phyloP scores from a whole-genome alignment of 2,329 filamentous ascomycete species.

The Venturia asperata region DNA sequence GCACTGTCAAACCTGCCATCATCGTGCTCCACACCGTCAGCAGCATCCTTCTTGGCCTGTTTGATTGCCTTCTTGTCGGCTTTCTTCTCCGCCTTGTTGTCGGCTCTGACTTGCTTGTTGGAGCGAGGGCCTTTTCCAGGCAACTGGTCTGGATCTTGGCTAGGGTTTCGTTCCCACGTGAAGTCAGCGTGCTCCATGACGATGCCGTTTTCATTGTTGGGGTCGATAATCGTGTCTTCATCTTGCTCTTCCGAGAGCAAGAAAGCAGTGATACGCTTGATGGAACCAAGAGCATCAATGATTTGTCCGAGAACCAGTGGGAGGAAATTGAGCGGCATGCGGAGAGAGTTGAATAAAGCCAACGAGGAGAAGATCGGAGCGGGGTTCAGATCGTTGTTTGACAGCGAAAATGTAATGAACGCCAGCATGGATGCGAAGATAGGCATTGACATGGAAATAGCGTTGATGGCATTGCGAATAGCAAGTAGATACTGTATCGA shows the following conservation, averaged over 20 bases:
- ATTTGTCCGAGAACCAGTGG: slow-evolving; percentile 83
- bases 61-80: slow-evolving; percentile 36
- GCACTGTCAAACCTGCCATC: slow-evolving; percentile 42
- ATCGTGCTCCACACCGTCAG: slow-evolving; percentile 25
- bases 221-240: slow-evolving; percentile 58
- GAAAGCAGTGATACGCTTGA: slow-evolving; percentile 82
- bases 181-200: slow-evolving; percentile 68
- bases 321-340: slow-evolving; percentile 82
- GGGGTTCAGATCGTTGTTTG: slow-evolving; percentile 60
- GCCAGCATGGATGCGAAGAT: slow-evolving; percentile 93
- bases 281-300: slow-evolving; percentile 79
- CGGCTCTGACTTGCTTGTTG: slow-evolving; percentile 31
- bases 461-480: slow-evolving; percentile 78
- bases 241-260: slow-evolving; percentile 76
- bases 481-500: slow-evolving; percentile 78
- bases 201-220: slow-evolving; percentile 50
- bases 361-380: slow-evolving; percentile 86
- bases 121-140: slow-evolving; percentile 28
- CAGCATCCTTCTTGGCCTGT: slow-evolving; percentile 26
- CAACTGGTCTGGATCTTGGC: slow-evolving; percentile 34
- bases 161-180: slow-evolving; percentile 74
- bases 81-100: slow-evolving; percentile 42
- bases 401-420: slow-evolving; percentile 66
- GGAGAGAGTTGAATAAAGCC: slow-evolving; percentile 84
- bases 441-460: slow-evolving; percentile 76